Conservation (phyloP, 345 rosid species). For the Arabidopsis suecica region DNA sequence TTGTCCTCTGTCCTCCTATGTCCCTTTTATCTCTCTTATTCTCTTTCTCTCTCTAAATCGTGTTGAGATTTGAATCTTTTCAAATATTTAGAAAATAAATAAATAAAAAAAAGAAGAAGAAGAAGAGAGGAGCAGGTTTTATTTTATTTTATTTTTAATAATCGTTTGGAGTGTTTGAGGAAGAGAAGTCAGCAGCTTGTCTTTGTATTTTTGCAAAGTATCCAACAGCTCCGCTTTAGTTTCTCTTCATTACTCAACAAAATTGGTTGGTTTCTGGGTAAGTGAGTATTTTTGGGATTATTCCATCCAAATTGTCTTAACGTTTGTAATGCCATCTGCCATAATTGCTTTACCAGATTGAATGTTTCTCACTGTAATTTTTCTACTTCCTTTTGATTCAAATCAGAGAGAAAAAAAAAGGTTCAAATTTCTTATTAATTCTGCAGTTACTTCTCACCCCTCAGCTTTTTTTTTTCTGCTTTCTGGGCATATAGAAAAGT, state of each 20-base stretch:
- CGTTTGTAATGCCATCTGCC: no score
- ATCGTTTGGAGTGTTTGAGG: no score
- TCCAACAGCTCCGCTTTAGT: no score
- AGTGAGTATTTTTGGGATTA: no score
- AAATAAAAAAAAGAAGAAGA: no score
- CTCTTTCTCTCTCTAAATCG: constrained; percentile 30
- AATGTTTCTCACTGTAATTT: not conserved
- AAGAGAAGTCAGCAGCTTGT: no score
- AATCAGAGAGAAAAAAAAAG: not conserved
- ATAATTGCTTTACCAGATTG: no score
- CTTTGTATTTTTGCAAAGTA: no score
- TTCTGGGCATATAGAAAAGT: constrained; percentile 1
- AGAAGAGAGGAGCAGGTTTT: constrained; percentile 27
- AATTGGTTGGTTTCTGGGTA: no score
- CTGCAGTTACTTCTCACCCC: constrained; percentile 19
- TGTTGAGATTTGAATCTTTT: constrained; percentile 40
- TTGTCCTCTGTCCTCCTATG: constrained; percentile 4
- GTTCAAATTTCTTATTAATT: not conserved
- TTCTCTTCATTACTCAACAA: no score
- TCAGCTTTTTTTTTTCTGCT: constrained; percentile 22
- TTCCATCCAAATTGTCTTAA: no score
- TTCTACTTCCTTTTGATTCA: constrained; percentile 3
- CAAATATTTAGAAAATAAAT: constrained; percentile 25
- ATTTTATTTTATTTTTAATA: not conserved
- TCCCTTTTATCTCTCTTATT: not conserved